Evolutionary conservation across 257 asterid species (phyloP).

Genomic region (Verbascum thapsus): DNA sequence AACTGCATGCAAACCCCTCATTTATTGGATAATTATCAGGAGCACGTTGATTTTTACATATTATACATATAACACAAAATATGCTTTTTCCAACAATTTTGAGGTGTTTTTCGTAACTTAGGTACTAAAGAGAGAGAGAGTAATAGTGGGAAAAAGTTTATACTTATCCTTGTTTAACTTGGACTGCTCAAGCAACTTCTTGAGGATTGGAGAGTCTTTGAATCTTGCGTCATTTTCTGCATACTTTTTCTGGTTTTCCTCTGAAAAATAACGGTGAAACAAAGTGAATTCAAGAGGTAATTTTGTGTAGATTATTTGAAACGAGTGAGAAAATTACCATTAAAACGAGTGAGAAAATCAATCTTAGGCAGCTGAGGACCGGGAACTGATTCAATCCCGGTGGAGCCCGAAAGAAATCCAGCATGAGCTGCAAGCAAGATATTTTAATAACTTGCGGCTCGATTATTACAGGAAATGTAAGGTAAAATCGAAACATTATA

Average conservation of each 20-base stretch:
- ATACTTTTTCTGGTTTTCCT: constrained; percentile 82
- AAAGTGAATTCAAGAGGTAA: constrained; percentile 17
- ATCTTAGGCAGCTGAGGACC: constrained; percentile 88
- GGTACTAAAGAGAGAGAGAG: background rate
- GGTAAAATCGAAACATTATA: constrained; percentile 4
- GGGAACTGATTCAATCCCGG: constrained; percentile 87
- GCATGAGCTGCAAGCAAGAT: constrained; percentile 78
- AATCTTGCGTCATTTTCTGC: constrained; percentile 88
- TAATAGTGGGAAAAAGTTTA: constrained; percentile 21
- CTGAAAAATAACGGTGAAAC: constrained; percentile 45
- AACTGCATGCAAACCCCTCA: too few species aligned
- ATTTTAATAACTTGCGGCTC: constrained; percentile 32
- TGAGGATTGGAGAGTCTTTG: constrained; percentile 83
- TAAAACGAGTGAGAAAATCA: constrained; percentile 75
- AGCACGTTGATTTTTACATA: too few species aligned
- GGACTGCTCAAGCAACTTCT: constrained; percentile 77
- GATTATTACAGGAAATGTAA: constrained; percentile 24
- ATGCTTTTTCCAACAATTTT: too few species aligned
- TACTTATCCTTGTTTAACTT: constrained; percentile 81
- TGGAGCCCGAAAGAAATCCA: constrained; percentile 77
- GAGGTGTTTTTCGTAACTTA: too few species aligned
- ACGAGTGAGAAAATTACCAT: constrained; percentile 47
- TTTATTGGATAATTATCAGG: too few species aligned
- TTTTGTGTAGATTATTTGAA: constrained; percentile 10
- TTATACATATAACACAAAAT: too few species aligned